Conservation (phyloP, 1,284 basidiomycete species). For the Malassezia pachydermatis region DNA sequence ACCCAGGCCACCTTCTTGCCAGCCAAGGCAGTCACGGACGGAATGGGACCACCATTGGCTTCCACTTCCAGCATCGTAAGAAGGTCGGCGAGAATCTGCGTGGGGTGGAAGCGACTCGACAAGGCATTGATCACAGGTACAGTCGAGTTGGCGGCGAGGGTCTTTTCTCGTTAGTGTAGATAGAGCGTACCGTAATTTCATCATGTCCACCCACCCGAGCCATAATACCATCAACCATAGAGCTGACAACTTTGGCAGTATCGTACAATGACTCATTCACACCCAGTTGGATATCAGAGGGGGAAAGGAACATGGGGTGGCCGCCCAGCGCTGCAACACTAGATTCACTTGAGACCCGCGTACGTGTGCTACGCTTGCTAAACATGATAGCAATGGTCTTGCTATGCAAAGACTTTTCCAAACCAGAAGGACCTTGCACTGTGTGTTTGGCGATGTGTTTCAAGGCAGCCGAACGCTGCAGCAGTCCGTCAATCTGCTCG, state of each 20-base stretch:
- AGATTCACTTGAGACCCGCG: slow-evolving; percentile 78
- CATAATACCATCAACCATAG: slow-evolving; percentile 95
- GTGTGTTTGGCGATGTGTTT: slow-evolving; percentile 51
- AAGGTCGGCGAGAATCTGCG: slow-evolving; percentile 85
- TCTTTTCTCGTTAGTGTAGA: slow-evolving; percentile 49
- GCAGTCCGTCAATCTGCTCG: slow-evolving; percentile 59
- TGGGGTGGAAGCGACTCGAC: slow-evolving; percentile 89
- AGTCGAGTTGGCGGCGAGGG: slow-evolving; percentile 72
- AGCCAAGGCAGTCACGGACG: slow-evolving; percentile 48
- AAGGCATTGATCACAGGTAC: slow-evolving; percentile 94
- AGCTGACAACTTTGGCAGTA: slow-evolving; percentile 68
- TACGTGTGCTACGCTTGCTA: slow-evolving; percentile 84
- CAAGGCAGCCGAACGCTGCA: slow-evolving; percentile 58
- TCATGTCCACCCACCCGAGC: slow-evolving; percentile 83
- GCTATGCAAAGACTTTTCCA: slow-evolving; percentile 57
- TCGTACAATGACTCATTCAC: slow-evolving; percentile 85
- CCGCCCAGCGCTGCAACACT: slow-evolving; percentile 52
- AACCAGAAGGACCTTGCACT: slow-evolving; percentile 17
- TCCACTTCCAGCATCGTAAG: slow-evolving; percentile 69
- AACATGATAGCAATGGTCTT: slow-evolving; percentile 83
- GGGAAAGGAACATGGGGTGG: slow-evolving; percentile 81
- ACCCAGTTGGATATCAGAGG: slow-evolving; percentile 84
- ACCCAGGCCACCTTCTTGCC: slow-evolving; percentile 61
- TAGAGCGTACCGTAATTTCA: slow-evolving; percentile 80
- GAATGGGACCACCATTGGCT: slow-evolving; percentile 23